Conservation (phyloP, 176 grass and related monocot genomes). For the Carex littledalei region DNA sequence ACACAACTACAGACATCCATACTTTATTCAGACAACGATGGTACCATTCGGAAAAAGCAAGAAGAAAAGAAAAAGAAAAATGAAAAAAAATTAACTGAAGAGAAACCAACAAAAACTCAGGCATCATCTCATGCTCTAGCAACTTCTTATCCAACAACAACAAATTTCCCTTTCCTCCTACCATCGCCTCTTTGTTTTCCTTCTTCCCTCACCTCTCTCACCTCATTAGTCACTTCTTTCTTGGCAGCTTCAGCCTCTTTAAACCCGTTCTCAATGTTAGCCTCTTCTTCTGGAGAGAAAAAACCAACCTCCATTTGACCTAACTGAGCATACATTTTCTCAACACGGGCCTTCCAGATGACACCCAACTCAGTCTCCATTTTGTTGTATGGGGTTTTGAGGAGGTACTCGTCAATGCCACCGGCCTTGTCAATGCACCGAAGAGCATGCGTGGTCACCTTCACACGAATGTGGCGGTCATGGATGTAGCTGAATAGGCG, state of each 20-base stretch:
- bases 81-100: not conserved
- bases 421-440: slow-evolving; percentile 98
- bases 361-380: slow-evolving; percentile 86
- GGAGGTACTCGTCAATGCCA: slow-evolving; percentile 91
- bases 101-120: not conserved
- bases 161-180: slow-evolving; percentile 2
- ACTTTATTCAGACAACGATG: not conserved
- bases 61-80: not conserved
- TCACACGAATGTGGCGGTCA: slow-evolving; percentile 69
- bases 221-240: slow-evolving; percentile 41
- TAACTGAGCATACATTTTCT: slow-evolving; percentile 86
- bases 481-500: slow-evolving; percentile 96
- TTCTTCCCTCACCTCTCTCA: slow-evolving; percentile 43
- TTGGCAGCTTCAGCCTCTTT: slow-evolving; percentile 42
- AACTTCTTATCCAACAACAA: slow-evolving; percentile 24
- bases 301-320: slow-evolving; percentile 57
- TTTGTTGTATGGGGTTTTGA: slow-evolving; percentile 84
- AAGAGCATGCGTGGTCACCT: slow-evolving; percentile 85
- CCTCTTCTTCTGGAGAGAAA: slow-evolving; percentile 76
- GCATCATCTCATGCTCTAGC: not conserved
- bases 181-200: slow-evolving; percentile 39
- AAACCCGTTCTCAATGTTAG: slow-evolving; percentile 52
- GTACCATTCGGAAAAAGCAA: not conserved
- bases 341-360: slow-evolving; percentile 77
- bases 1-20: not conserved